These are phyloP conservation scores for Erodium moschatum DNA, from an alignment of 441 rosid genomes.

Conservation along the genomic window DNA sequence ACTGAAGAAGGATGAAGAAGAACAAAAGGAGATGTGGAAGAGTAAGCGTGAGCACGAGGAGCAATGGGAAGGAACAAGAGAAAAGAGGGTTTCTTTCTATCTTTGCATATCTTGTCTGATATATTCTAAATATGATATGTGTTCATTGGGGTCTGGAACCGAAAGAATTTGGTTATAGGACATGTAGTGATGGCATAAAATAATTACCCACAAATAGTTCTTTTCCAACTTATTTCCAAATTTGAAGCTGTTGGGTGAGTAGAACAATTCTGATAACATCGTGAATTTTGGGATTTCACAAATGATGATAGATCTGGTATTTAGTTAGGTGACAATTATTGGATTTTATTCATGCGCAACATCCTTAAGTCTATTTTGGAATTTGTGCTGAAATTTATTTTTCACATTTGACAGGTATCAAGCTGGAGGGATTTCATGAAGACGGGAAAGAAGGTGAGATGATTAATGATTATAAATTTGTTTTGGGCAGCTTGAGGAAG, in stretches of 20 bases:
- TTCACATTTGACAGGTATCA: slow-evolving; percentile 49
- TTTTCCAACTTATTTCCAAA: neutral
- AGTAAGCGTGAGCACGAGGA: slow-evolving; percentile 94
- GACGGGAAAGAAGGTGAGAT: slow-evolving; percentile 58
- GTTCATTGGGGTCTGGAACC: neutral
- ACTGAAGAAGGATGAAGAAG: slow-evolving; percentile 90
- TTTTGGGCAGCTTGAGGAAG: neutral
- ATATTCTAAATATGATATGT: neutral
- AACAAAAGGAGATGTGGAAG: slow-evolving; percentile 87
- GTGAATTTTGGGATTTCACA: neutral
- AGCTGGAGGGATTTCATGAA: slow-evolving; percentile 99
- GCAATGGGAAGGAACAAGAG: slow-evolving; percentile 99
- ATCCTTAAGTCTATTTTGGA: neutral
- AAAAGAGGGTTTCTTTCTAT: slow-evolving; percentile 53
- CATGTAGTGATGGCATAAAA: neutral
- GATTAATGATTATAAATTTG: neutral
- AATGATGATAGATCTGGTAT: neutral
- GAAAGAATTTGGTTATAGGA: neutral
- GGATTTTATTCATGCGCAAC: neutral
- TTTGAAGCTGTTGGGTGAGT: neutral
- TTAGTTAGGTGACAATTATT: neutral
- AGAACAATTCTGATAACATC: neutral
- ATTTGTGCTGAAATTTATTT: neutral
- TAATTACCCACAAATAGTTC: neutral
- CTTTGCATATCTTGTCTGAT: neutral